Conservation (phyloP, 2,329 filamentous ascomycete genomes). For the Penicillium polonicum region DNA sequence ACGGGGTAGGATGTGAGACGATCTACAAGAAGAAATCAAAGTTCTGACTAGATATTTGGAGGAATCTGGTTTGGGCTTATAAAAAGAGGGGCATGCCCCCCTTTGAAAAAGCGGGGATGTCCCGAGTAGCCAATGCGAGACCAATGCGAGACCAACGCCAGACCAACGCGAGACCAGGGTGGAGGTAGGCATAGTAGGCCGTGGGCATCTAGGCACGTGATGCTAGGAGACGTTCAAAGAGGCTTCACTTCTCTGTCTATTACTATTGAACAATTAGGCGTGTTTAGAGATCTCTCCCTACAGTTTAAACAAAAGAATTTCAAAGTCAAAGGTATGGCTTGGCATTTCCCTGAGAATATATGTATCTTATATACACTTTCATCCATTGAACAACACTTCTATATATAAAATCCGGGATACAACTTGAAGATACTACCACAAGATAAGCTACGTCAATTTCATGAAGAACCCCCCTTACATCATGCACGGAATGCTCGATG, state of each 20-base stretch:
- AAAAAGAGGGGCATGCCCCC: no score
- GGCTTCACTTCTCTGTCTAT: not conserved
- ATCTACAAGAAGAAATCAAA: no score
- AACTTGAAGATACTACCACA: not conserved
- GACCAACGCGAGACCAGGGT: no score
- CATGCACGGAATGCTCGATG: constrained; percentile 4
- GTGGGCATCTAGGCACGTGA: no score
- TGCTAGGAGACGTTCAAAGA: no score
- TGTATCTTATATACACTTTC: not conserved
- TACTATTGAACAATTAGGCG: not conserved
- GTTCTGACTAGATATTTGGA: no score
- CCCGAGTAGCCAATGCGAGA: no score
- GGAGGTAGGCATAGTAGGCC: no score
- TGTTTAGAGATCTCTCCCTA: not conserved
- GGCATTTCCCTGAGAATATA: not conserved
- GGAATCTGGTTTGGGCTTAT: no score
- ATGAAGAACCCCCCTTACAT: not conserved
- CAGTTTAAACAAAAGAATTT: not conserved
- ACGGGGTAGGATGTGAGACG: no score
- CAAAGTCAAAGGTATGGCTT: not conserved
- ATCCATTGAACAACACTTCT: not conserved
- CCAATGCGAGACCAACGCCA: no score
- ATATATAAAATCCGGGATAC: not conserved
- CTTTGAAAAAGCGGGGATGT: no score
- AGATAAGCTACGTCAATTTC: not conserved